phyloP scores from a whole-genome alignment of 2,329 filamentous ascomycete genomes.

The Catunica adiposa region DNA sequence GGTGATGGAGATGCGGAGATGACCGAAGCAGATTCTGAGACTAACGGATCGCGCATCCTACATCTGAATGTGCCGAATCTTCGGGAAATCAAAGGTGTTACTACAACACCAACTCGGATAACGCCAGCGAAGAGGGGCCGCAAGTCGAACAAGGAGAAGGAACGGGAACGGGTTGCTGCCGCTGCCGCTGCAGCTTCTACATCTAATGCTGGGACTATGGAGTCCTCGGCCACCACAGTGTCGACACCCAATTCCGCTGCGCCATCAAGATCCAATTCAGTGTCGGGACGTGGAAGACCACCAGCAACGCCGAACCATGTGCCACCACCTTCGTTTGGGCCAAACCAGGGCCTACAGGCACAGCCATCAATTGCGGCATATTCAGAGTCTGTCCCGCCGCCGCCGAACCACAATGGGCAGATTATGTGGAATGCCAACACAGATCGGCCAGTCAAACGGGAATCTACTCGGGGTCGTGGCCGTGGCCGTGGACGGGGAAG shows the following conservation, averaged over 20 bases:
- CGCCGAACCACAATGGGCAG: conserved; percentile 14
- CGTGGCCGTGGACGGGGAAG: conserved; percentile 6
- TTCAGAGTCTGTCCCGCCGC: conserved; percentile 2
- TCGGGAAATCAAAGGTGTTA: conserved; percentile 3
- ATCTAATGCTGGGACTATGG: not conserved
- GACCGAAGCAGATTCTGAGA: conserved; percentile 1
- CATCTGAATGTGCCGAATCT: conserved; percentile 11
- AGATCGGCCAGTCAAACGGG: conserved; percentile 3
- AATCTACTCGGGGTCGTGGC: conserved; percentile 9
- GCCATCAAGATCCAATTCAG: conserved; percentile 1
- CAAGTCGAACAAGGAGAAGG: conserved; percentile 6
- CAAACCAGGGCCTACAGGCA: conserved; percentile 5
- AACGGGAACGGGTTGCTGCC: not conserved
- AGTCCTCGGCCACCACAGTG: not conserved
- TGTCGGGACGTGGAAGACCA: not conserved
- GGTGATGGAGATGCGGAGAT: not conserved
- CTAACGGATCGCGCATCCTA: conserved; percentile 7
- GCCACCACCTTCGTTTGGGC: conserved; percentile 2
- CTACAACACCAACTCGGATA: not conserved
- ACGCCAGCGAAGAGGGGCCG: not conserved
- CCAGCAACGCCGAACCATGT: not conserved
- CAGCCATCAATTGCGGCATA: conserved; percentile 4
- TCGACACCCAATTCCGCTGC: not conserved
- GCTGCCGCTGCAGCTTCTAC: not conserved
- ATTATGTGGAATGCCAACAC: conserved; percentile 14